phyloP scores from a whole-genome alignment of 73 alveolate species.

The Paramecium primaurelia region DNA sequence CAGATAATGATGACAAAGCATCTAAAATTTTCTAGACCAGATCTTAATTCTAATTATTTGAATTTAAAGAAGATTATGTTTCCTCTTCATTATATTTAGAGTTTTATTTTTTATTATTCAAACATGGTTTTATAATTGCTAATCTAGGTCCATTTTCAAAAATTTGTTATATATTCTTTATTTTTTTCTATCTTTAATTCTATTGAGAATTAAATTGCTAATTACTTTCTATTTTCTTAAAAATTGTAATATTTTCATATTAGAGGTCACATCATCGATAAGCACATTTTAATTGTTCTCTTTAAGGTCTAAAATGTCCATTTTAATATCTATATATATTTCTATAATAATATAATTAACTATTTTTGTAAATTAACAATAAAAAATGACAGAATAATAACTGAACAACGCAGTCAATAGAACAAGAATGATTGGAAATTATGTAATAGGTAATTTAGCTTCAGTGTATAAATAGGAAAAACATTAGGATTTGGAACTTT shows the following conservation, averaged over 20 bases:
- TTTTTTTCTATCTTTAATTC: neutral
- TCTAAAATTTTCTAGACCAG: neutral
- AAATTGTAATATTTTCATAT: too few relatives aligned
- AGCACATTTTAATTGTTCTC: neutral
- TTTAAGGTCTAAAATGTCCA: too few relatives aligned
- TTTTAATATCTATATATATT: too few relatives aligned
- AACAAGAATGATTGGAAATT: neutral
- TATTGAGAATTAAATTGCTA: neutral
- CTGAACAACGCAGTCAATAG: neutral
- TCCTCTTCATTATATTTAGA: too few relatives aligned
- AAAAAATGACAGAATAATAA: neutral
- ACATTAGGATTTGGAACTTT: slow-evolving; percentile 58
- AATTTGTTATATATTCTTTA: neutral
- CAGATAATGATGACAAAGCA: neutral
- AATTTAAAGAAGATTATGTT: too few relatives aligned
- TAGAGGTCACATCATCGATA: neutral
- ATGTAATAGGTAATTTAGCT: neutral
- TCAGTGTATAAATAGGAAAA: slow-evolving; percentile 52
- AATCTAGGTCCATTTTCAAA: neutral
- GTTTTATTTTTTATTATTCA: neutral
- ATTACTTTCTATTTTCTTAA: neutral
- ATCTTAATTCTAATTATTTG: too few relatives aligned
- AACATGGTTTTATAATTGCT: neutral
- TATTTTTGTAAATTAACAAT: too few relatives aligned
- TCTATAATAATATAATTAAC: too few relatives aligned